A percentile compares a stretch with the other conserved stretches of the same genome.
phyloP scores from a whole-genome alignment of 75 land plant species.

The Gnetum montanum region DNA sequence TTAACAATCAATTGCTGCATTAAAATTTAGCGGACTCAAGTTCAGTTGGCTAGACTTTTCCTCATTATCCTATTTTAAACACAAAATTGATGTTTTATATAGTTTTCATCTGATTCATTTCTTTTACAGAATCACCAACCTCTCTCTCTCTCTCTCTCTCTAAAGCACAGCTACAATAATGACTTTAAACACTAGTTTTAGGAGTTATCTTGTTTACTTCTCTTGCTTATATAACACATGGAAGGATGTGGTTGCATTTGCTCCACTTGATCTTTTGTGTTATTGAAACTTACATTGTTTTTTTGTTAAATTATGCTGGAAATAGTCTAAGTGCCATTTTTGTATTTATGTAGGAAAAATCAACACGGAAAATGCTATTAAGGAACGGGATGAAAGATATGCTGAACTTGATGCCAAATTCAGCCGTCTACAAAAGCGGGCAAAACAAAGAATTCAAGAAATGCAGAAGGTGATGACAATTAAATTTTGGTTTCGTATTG shows the following conservation, averaged over 20 bases:
- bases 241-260: neutral
- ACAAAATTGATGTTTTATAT: too few relatives aligned
- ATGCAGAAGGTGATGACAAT: conserved; percentile 87
- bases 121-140: too few relatives aligned
- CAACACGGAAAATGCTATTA: conserved; percentile 70
- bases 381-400: conserved; percentile 77
- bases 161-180: too few relatives aligned
- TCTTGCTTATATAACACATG: neutral
- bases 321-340: neutral
- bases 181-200: too few relatives aligned
- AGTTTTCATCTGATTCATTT: too few relatives aligned
- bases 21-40: too few relatives aligned
- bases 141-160: too few relatives aligned
- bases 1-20: too few relatives aligned
- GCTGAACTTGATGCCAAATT: conserved; percentile 87
- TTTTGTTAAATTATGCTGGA: neutral
- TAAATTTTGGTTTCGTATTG: too few relatives aligned
- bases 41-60: too few relatives aligned
- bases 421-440: conserved; percentile 80
- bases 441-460: conserved; percentile 95
- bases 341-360: conserved; percentile 20
- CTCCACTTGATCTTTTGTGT: neutral
- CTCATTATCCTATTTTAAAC: too few relatives aligned
- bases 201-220: too few relatives aligned
- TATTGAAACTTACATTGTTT: neutral